Base-by-base conservation (phyloP, 192 early-diverging fungal genomes). In the Coemansia guatemalensis region DNA sequence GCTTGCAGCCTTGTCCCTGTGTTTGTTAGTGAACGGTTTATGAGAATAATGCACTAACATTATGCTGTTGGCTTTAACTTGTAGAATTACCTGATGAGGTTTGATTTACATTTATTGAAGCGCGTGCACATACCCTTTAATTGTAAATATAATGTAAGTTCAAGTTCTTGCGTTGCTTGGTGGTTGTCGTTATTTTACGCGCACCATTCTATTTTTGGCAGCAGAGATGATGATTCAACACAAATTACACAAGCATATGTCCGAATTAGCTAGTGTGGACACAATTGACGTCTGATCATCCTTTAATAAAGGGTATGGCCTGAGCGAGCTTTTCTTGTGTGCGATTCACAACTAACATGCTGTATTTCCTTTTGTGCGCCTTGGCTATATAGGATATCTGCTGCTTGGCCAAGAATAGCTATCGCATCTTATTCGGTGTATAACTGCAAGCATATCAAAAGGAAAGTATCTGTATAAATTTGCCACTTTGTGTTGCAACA, bases 231-330 rank as follows among this genome's bases (percentile, higher is more conserved):
- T 73, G 70, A 67, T 53, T 47, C 66, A 44, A 30, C 57, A 63
- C 57, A 52, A 41, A 61, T 61, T 61, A 73, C 70, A 72, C 71
- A 79, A 79, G 76, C 76, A 79, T 79, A 79, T 79, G 76, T 79
- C 76, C 68, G 76, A 79, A 79, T 21, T 49, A 65, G 11, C 26
- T 48, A 23, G 50, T 79, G 76, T 69, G 67, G 70, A 73, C 53
- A 66, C 32, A 20, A 52, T 67, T 73, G 60, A 57, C 58, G 55
- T 54, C 76, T 79, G 76, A 79, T 58, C 62, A 33, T 21, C 20
- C 33, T 44, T 44, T 44, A 44, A 44, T 12, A 44, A 44, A 17
- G 39, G 39, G 12, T 3, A 17, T 44, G 9, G 8, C 3, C 17
- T 44, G 14, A 44, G 39, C 39, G 14, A 44, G 4, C 14, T 17